Percentiles rank a stretch among this genome's conserved stretches.
Conservation (phyloP, 805 yeast genomes). For the Saccharomycopsis sp. region DNA sequence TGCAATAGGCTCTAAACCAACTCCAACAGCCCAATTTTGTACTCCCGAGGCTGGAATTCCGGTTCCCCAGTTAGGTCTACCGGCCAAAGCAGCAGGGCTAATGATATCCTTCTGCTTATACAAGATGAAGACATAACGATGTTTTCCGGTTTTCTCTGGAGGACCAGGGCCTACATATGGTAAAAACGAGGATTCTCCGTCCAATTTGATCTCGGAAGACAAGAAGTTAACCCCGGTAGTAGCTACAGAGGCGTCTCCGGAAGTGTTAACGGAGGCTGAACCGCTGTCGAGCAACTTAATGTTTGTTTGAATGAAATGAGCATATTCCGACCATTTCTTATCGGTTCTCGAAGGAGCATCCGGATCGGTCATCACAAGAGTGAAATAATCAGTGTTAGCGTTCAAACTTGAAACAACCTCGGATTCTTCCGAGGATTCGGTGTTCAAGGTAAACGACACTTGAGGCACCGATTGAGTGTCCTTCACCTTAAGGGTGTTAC, state of each 20-base stretch:
- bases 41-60: slow-evolving; percentile 77
- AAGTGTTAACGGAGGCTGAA: slow-evolving; percentile 23
- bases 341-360: slow-evolving; percentile 86
- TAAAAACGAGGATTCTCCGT: slow-evolving; percentile 35
- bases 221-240: slow-evolving; percentile 23
- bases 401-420: slow-evolving; percentile 12
- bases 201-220: slow-evolving; percentile 32
- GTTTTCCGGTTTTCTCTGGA: slow-evolving; percentile 80
- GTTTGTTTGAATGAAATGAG: slow-evolving; percentile 64
- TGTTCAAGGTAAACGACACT: slow-evolving; percentile 57
- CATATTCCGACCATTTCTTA: slow-evolving; percentile 82
- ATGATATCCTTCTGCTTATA: slow-evolving; percentile 48
- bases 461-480: slow-evolving; percentile 65
- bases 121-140: slow-evolving; percentile 75
- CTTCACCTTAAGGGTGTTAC: slow-evolving; percentile 58
- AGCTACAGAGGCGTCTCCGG: slow-evolving; percentile 2
- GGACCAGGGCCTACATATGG: slow-evolving; percentile 83
- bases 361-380: slow-evolving; percentile 83
- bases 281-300: slow-evolving; percentile 35
- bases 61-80: slow-evolving; percentile 77
- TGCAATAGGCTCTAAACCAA: slow-evolving; percentile 61
- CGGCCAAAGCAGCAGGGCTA: slow-evolving; percentile 24
- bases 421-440: slow-evolving; percentile 25
- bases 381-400: slow-evolving; percentile 42
- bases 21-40: slow-evolving; percentile 60